Percentiles rank a stretch among this genome's conserved stretches.
Conservation (phyloP, 331 rosid species). For the Spiraea crenata region DNA sequence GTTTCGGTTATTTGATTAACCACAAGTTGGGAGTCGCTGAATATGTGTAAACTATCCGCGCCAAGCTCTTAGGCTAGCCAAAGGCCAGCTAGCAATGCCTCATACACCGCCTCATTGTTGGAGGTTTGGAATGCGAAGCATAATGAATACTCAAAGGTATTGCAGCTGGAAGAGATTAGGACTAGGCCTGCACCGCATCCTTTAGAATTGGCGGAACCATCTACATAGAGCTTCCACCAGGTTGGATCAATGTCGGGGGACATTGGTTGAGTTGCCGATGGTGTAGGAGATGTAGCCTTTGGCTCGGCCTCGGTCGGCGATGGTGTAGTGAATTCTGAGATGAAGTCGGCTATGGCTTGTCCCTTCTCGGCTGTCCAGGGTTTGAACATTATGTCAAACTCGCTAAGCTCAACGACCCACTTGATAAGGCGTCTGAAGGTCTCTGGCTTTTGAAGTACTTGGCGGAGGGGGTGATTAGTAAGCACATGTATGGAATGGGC, state of each 20-base stretch:
- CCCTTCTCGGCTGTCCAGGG: not conserved
- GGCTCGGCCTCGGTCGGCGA: too few relatives aligned
- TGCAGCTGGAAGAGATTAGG: too few relatives aligned
- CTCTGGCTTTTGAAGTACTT: not conserved
- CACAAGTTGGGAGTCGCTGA: not conserved
- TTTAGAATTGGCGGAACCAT: not conserved
- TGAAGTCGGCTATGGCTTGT: too few relatives aligned
- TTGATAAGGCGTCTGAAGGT: not conserved
- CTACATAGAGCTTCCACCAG: not conserved
- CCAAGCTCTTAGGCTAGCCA: not conserved
- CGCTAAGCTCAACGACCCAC: not conserved
- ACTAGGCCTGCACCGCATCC: not conserved
- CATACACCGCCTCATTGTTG: not conserved
- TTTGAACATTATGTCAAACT: not conserved
- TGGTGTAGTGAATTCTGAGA: too few relatives aligned
- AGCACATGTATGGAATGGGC: not conserved
- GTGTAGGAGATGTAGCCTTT: too few relatives aligned
- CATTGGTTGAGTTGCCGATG: fast-evolving
- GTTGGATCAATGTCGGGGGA: fast-evolving
- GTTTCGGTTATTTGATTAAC: not conserved
- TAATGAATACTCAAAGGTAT: not conserved
- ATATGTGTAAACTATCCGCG: not conserved
- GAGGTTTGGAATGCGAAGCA: not conserved
- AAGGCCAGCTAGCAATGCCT: not conserved
- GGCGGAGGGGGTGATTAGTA: not conserved